Percentiles rank a stretch among this genome's conserved stretches.
Evolutionary conservation across 345 rosid genomes (phyloP).

Genomic region (Anastatica hierochuntica): DNA sequence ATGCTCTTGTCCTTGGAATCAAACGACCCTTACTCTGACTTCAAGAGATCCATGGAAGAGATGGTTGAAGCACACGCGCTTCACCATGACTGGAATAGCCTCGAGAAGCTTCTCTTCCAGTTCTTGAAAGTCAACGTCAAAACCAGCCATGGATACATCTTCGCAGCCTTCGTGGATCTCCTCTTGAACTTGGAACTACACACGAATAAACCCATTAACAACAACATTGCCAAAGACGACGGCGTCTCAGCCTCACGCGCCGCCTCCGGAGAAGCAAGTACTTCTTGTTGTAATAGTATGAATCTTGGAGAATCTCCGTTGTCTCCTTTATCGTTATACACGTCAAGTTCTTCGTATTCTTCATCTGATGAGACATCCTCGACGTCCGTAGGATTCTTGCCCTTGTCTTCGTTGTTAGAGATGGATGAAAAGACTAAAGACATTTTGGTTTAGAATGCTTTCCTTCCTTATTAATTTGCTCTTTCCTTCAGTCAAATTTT

Average conservation of each 20-base stretch:
- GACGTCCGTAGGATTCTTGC: constrained; percentile 27
- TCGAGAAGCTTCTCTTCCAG: constrained; percentile 63
- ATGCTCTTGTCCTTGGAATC: constrained; percentile 60
- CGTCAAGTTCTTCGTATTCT: constrained; percentile 34
- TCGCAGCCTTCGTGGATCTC: constrained; percentile 72
- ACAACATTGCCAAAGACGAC: neutral
- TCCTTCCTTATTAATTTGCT: no score
- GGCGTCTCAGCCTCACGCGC: constrained; percentile 17
- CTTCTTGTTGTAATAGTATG: constrained; percentile 22
- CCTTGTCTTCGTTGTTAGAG: constrained; percentile 32
- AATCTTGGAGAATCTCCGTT: constrained; percentile 37
- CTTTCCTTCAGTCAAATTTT: neutral
- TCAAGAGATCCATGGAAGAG: constrained; percentile 83
- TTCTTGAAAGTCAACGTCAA: constrained; percentile 58
- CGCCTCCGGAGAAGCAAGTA: constrained; percentile 22
- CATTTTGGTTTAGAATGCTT: constrained; percentile 12
- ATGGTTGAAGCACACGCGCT: constrained; percentile 74
- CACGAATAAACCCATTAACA: constrained; percentile 3
- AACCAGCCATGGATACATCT: constrained; percentile 59
- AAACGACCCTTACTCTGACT: constrained; percentile 59
- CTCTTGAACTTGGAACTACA: constrained; percentile 34
- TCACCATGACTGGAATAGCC: constrained; percentile 43
- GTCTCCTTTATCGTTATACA: constrained; percentile 49
- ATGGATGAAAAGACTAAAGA: constrained; percentile 28
- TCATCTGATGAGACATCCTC: constrained; percentile 44